phyloP scores from a whole-genome alignment of 2,329 filamentous ascomycete genomes.

The Thielaviopsis ethacetica region DNA sequence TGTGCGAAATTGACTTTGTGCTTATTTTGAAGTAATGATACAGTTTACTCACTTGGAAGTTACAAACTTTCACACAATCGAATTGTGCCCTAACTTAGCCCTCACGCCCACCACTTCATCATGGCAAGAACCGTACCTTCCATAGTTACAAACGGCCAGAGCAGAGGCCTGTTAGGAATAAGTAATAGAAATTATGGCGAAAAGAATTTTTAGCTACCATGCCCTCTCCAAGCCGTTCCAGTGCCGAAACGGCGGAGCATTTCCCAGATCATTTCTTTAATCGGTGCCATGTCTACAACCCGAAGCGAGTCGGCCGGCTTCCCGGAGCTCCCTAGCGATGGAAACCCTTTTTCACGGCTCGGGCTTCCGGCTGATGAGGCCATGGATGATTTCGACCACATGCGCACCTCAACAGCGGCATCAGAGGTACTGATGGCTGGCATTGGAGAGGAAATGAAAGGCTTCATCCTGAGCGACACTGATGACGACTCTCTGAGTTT shows the following conservation, averaged over 20 bases:
- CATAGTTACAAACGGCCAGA: not conserved
- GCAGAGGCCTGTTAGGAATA: not conserved
- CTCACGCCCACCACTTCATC: not conserved
- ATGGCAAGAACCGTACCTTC: not conserved
- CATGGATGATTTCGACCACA: conserved; percentile 7
- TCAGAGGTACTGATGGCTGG: not conserved
- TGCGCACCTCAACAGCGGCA: conserved; percentile 8
- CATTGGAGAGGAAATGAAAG: not conserved
- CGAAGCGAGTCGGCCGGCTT: not conserved
- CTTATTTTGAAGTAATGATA: too few species aligned
- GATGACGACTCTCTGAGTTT: not conserved
- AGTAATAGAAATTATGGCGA: not conserved
- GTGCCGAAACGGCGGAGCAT: not conserved
- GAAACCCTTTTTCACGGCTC: conserved; percentile 3
- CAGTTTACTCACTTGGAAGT: not conserved
- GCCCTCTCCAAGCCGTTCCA: not conserved
- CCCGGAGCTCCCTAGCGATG: not conserved
- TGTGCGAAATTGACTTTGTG: too few species aligned
- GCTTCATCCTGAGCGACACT: conserved; percentile 2
- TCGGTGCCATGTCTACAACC: not conserved
- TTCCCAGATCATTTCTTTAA: not conserved
- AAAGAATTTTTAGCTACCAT: not conserved
- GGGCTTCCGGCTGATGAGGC: conserved; percentile 7
- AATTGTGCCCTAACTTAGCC: not conserved
- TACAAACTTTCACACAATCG: not conserved